Base-by-base conservation (phyloP, 2,329 filamentous ascomycete genomes). In the Aspergillus tanneri region DNA sequence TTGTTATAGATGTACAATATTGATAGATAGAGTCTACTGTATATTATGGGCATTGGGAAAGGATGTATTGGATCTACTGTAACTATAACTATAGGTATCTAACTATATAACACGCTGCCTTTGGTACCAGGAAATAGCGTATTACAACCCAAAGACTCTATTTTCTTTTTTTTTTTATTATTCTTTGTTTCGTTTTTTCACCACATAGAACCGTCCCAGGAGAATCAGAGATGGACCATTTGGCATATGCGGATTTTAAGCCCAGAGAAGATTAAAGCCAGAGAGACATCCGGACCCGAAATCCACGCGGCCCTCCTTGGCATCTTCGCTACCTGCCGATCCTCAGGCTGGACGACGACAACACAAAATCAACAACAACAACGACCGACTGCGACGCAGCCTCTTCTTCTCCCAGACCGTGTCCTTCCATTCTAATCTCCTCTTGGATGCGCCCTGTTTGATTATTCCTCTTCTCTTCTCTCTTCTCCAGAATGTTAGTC, bases 401-500 rank as follows among this genome's bases (percentile, higher is more conserved):
- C 32, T 39, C 46, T 52, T 54, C 52, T 32, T 45, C 53, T 36
- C 47, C 56, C 21, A 44, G 47, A 49, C 51, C 42, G 39, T 50
- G 46, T 25, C 30, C 38, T 12, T 40, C 35, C n/a, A 14, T 38
- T 35, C 25, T 24, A n/a, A n/a, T 5, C n/a, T 12, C 28, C 18
- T 43, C 25, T 35, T 45, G 27, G 43, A 38, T 50, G 30, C 42
- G 44, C 43, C 36, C 43, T 45, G 11, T 27, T n/a, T 41, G 34
- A 43, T 16, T 11, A 10, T 25, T 36, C 19, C 7, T 16, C 27
- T 18, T 43, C 19, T 21, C 36, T 25, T 36, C 21, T 35, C 32
- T 43, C 21, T 18, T 11, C 19, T 27, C 47, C 58, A 80, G 69
- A 42, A 97, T 99, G 93, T 81, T 97, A 66, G 89, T 99, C 74